Evolutionary conservation across 371 early-diverging fungal species (phyloP).

Genomic region (Dinochytrium kinnereticum): DNA sequence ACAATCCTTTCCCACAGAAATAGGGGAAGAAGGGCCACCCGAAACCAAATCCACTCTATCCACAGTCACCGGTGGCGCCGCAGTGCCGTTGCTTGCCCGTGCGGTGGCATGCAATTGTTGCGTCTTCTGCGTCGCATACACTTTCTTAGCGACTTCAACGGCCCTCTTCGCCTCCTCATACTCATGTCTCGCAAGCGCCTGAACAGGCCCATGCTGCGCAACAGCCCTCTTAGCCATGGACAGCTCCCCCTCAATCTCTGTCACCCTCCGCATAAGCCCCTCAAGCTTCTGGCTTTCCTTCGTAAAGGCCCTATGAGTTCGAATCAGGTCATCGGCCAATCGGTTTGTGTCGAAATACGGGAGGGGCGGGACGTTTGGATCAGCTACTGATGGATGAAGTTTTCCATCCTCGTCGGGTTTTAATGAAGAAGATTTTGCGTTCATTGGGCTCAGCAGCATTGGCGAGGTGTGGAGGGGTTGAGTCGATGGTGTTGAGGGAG

Average conservation of each 20-base stretch:
- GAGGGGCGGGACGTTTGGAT: background rate
- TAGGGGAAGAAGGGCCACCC: no score
- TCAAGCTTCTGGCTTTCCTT: background rate
- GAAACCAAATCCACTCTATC: no score
- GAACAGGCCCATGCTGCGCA: background rate
- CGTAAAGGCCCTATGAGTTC: background rate
- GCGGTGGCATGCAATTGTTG: no score
- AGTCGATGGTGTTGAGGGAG: no score
- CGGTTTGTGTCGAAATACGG: background rate
- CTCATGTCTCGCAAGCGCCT: background rate
- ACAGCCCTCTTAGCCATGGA: slow-evolving; percentile 11
- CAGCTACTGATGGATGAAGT: no score
- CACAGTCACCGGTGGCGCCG: no score
- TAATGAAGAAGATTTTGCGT: no score
- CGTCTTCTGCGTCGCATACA: background rate
- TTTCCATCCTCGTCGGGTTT: no score
- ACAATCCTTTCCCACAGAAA: no score
- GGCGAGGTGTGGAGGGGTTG: no score
- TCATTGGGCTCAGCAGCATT: no score
- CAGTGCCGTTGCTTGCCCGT: no score
- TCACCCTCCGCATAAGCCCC: background rate
- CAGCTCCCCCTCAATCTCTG: slow-evolving; percentile 11
- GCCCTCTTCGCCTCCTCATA: slow-evolving; percentile 12
- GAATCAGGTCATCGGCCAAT: background rate
- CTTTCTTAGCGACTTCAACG: background rate